Evolutionary conservation across 805 yeast species (phyloP), one percentile per base, ranked within the genome.

Genomic region (Lachancea meyersii): DNA sequence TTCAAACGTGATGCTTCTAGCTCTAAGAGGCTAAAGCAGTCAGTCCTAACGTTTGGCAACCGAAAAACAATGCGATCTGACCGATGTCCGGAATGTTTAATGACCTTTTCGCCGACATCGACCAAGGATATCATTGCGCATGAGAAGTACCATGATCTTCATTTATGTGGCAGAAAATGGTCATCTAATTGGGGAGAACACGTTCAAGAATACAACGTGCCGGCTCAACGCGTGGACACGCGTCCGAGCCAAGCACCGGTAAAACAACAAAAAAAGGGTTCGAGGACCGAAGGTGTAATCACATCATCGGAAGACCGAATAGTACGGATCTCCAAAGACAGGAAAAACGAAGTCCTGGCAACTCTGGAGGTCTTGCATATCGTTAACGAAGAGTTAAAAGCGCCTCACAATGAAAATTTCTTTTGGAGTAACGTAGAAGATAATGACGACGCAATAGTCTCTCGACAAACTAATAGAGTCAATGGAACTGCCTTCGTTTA

Each of bases 381-480:
- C 55, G 84, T 76, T 6, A 82, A 83, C 54, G 66, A 62, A 5
- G 83, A 77, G 48, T 61, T 83, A 37, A 75, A 71, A 58, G 87
- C 89, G 0, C 82, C 79, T 5, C 58, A 53, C 16, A 69, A 70
- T 52, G 73, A 69, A 46, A 67, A 69, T 44, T 60, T 54, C 1
- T 66, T 66, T 37, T 70, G 75, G 75, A 40, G 53, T 31, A 39
- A 31, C 7, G 40, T 43, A 1, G 21, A 41, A 8, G 38, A 37
- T 9, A 48, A 46, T 14, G 32, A 33, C 6, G 24, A 13, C 10
- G n/a, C 16, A 10, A n/a, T 4, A 19, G 31, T 42, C 5, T 39
- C 33, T 5, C 63, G 55, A 17, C 46, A 50, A 1, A 51, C 48
- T 3, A 24, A 22, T 7, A 17, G 4, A 4, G 8, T 21, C 13